These are phyloP conservation scores for Pseudopyricularia cyperi DNA, from an alignment of 2,329 filamentous ascomycete genomes.

Conservation along the genomic window DNA sequence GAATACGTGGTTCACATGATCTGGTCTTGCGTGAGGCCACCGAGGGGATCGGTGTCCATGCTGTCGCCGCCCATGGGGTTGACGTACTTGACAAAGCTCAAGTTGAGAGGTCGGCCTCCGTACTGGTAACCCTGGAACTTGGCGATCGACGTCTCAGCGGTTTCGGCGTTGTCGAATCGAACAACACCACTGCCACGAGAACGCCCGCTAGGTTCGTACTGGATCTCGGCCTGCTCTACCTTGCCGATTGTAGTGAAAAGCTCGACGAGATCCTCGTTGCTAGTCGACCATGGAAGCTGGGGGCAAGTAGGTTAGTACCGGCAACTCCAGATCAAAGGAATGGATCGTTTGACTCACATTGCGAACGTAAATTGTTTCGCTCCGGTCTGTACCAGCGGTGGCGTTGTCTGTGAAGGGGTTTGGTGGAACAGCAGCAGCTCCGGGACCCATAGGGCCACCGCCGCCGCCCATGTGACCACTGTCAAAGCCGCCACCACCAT, in stretches of 20 bases:
- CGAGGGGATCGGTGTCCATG: constrained; percentile 73
- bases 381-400: constrained; percentile 71
- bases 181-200: constrained; percentile 96
- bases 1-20: constrained; percentile 57
- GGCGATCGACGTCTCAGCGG: constrained; percentile 83
- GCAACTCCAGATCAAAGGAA: neutral
- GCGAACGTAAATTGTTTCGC: constrained; percentile 83
- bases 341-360: constrained; percentile 54
- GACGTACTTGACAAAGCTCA: constrained; percentile 89
- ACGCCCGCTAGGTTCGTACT: constrained; percentile 92
- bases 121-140: constrained; percentile 99
- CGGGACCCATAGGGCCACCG: constrained; percentile 24
- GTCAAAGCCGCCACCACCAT: constrained; percentile 32
- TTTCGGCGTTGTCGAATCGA: constrained; percentile 70
- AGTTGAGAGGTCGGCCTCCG: constrained; percentile 80
- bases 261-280: constrained; percentile 93
- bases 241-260: constrained; percentile 97
- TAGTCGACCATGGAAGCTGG: constrained; percentile 95
- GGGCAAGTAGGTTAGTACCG: constrained; percentile 11
- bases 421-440: constrained; percentile 29
- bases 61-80: constrained; percentile 52
- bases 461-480: constrained; percentile 30
- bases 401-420: constrained; percentile 94
- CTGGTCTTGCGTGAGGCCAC: constrained; percentile 85
- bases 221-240: constrained; percentile 96